phyloP scores from a whole-genome alignment of 345 rosid genomes.

The Schrenkiella parvula region DNA sequence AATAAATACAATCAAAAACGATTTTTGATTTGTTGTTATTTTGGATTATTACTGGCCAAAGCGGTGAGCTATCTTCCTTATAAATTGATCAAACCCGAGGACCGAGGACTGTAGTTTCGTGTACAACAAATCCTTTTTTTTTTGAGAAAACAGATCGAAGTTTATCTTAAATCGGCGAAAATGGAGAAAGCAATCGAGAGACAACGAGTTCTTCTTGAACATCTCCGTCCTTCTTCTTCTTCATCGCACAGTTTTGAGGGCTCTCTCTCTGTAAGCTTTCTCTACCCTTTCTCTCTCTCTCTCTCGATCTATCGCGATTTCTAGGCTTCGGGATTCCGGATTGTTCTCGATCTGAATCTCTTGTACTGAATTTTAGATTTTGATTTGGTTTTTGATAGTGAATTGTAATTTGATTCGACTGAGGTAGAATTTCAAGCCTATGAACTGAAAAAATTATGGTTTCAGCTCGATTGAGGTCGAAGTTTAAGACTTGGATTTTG shows the following conservation, averaged over 20 bases:
- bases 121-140: conserved; percentile 4
- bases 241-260: conserved; percentile 43
- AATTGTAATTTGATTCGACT: neutral
- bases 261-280: conserved; percentile 60
- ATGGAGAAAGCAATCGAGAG: conserved; percentile 94
- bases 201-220: conserved; percentile 79
- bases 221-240: conserved; percentile 68
- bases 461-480: neutral
- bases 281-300: neutral
- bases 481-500: neutral
- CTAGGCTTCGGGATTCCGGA: neutral
- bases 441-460: neutral
- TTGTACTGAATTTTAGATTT: neutral
- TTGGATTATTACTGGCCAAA: neutral
- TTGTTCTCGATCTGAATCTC: conserved; percentile 11
- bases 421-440: no score
- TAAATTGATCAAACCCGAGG: conserved; percentile 1
- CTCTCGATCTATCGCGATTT: conserved; percentile 4
- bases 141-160: neutral
- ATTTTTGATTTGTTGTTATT: neutral
- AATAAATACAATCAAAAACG: neutral
- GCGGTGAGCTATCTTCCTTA: conserved; percentile 19
- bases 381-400: neutral
- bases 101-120: conserved; percentile 1
- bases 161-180: neutral